Conservation (phyloP, 345 rosid genomes). For the Brassica incana region DNA sequence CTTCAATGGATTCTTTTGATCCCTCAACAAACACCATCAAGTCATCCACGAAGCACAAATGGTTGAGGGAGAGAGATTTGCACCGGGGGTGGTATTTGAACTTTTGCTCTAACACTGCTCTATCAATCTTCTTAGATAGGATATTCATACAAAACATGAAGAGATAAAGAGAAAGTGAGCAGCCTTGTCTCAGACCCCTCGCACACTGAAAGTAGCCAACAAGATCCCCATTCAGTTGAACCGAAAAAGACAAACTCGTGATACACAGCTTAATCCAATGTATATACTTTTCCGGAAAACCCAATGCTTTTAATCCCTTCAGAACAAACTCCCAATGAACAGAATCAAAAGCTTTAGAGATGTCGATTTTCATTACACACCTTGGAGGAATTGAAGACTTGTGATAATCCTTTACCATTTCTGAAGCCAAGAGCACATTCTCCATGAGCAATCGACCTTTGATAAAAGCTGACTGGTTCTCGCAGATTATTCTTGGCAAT, state of each 20-base stretch:
- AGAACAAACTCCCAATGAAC: background rate
- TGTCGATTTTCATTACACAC: too few relatives aligned
- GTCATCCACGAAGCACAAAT: background rate
- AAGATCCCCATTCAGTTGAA: too few relatives aligned
- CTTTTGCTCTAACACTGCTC: background rate
- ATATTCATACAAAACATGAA: background rate
- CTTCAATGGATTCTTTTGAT: too few relatives aligned
- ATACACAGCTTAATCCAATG: too few relatives aligned
- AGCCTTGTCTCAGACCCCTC: background rate
- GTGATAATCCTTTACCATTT: too few relatives aligned
- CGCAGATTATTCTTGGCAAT: too few relatives aligned
- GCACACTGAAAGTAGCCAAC: too few relatives aligned
- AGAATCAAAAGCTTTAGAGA: background rate
- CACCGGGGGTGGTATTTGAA: background rate
- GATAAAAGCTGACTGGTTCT: too few relatives aligned
- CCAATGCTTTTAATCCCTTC: background rate
- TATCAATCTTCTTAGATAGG: background rate
- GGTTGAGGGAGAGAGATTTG: background rate
- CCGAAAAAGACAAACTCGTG: too few relatives aligned
- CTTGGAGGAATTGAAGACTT: too few relatives aligned
- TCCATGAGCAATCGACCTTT: too few relatives aligned
- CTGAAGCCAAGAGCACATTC: too few relatives aligned
- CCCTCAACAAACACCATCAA: background rate
- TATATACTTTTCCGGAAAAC: background rate
- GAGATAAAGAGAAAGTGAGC: background rate